Evolutionary conservation across 2,329 filamentous ascomycete genomes (phyloP).

Genomic region (Calycina herbarum): DNA sequence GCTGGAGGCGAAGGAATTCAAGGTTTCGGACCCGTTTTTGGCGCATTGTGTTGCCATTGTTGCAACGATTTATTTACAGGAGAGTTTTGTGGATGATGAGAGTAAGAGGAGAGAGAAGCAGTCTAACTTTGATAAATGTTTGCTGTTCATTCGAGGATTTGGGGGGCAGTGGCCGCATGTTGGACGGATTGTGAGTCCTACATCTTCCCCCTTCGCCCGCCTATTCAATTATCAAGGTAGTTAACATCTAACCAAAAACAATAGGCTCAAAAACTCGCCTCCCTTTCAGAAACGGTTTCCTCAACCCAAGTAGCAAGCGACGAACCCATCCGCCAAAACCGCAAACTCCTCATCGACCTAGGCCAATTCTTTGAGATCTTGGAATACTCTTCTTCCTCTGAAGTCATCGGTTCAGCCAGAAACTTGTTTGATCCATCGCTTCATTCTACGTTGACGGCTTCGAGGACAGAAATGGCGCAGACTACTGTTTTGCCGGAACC

Average conservation of each 20-base stretch:
- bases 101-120: conserved; percentile 44
- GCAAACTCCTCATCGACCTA: conserved; percentile 45
- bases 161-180: conserved; percentile 48
- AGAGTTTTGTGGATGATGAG: conserved; percentile 47
- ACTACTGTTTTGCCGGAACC: conserved; percentile 46
- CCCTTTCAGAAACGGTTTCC: conserved; percentile 46
- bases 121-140: conserved; percentile 45
- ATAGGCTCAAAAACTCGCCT: conserved; percentile 45
- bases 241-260: no score
- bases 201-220: not conserved
- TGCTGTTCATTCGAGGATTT: conserved; percentile 44
- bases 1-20: conserved; percentile 46
- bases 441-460: conserved; percentile 33
- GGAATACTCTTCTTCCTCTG: conserved; percentile 46
- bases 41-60: conserved; percentile 53
- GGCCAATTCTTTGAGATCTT: conserved; percentile 50
- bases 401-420: conserved; percentile 38
- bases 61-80: conserved; percentile 54
- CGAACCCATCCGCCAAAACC: conserved; percentile 33
- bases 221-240: not conserved
- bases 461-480: conserved; percentile 43
- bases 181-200: conserved; percentile 41
- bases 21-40: conserved; percentile 48
- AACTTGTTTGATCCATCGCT: conserved; percentile 45
- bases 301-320: conserved; percentile 41